Percentiles rank a stretch among this genome's conserved stretches.
Conservation (phyloP, 2,329 filamentous ascomycete genomes). For the Zymoseptoria crescenta region DNA sequence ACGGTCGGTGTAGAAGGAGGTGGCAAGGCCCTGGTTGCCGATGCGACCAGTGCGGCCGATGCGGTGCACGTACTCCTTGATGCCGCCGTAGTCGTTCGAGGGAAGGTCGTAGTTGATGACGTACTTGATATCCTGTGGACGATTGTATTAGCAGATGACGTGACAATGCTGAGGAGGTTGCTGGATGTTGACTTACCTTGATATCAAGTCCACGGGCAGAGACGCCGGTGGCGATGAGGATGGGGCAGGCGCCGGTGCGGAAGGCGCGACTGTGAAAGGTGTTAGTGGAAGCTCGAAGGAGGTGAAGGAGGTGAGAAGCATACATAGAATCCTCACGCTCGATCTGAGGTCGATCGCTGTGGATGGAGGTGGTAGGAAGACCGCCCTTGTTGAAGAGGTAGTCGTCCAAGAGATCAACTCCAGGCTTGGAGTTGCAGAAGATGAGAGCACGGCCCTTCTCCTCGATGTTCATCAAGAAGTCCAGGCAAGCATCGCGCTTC, state of each 20-base stretch:
- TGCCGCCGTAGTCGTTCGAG: slow-evolving; percentile 66
- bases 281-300: neutral
- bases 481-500: slow-evolving; percentile 65
- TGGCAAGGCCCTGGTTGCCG: slow-evolving; percentile 76
- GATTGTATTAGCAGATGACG: no score
- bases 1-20: slow-evolving; percentile 76
- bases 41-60: slow-evolving; percentile 95
- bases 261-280: slow-evolving; percentile 56
- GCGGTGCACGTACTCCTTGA: slow-evolving; percentile 87
- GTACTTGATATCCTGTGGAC: slow-evolving; percentile 61
- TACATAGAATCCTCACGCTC: slow-evolving; percentile 87
- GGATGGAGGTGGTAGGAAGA: slow-evolving; percentile 80
- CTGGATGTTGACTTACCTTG: slow-evolving; percentile 27
- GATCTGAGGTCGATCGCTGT: slow-evolving; percentile 74
- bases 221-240: slow-evolving; percentile 80
- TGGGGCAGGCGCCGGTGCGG: slow-evolving; percentile 63
- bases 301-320: slow-evolving; percentile 26
- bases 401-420: slow-evolving; percentile 79
- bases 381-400: slow-evolving; percentile 66
- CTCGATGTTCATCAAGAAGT: slow-evolving; percentile 58
- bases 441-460: slow-evolving; percentile 73
- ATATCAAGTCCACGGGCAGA: slow-evolving; percentile 85
- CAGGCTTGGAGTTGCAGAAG: slow-evolving; percentile 76
- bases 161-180: no score
- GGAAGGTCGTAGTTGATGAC: slow-evolving; percentile 93